Conservation (phyloP, 495 filamentous ascomycete species). For the Evernia prunastri region DNA sequence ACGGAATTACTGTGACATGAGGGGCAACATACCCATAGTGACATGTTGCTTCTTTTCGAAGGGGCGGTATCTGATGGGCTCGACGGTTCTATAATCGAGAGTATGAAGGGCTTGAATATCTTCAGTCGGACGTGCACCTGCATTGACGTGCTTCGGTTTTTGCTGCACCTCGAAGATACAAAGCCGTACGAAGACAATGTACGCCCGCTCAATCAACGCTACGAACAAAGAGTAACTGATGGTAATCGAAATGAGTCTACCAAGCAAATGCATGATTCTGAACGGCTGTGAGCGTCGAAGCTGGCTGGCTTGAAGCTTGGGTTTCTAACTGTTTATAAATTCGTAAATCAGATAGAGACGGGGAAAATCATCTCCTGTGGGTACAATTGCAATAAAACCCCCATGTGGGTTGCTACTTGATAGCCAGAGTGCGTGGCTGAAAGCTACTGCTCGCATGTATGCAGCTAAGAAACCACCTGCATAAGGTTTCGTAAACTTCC, state of each 20-base stretch:
- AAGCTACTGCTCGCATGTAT: neutral
- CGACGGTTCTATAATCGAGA: conserved; percentile 11
- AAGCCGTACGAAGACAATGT: conserved; percentile 4
- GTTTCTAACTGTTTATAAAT: neutral
- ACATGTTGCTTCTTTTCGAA: conserved; percentile 18
- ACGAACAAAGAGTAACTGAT: conserved; percentile 14
- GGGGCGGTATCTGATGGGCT: conserved; percentile 19
- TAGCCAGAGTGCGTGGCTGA: conserved; percentile 1
- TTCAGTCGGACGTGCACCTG: conserved; percentile 1
- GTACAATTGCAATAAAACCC: neutral
- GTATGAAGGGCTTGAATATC: conserved; percentile 3
- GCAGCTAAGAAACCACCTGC: neutral
- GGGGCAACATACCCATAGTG: conserved; percentile 11
- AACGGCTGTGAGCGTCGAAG: neutral
- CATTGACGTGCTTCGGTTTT: neutral
- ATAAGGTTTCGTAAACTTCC: neutral
- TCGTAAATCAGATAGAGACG: neutral
- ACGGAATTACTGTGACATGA: neutral
- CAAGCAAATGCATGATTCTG: conserved; percentile 17
- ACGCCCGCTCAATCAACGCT: neutral
- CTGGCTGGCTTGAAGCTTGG: neutral
- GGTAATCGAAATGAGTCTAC: conserved; percentile 7
- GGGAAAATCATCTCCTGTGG: neutral
- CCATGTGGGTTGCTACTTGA: neutral
- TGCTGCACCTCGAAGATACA: neutral